A percentile compares a stretch with the other conserved stretches of the same genome.
Conservation (phyloP, 768 basidiomycete species). For the Lactarius psammicola region DNA sequence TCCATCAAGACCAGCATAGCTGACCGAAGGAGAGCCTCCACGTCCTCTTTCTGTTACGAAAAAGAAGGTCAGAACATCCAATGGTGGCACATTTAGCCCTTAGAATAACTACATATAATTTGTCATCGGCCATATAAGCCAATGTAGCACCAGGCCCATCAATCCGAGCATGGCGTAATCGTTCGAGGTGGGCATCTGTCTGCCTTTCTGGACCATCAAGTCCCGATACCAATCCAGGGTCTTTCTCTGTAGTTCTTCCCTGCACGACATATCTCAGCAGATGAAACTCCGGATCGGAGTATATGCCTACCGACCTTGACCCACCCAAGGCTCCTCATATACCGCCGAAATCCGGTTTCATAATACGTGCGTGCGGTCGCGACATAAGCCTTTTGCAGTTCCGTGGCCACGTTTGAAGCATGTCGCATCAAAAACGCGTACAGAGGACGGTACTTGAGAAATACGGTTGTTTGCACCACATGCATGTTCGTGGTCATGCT, state of each 20-base stretch:
- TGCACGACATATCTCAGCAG: slow-evolving; percentile 33
- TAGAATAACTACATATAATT: slow-evolving; percentile 63
- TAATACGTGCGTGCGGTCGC: slow-evolving; percentile 85
- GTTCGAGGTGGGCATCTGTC: slow-evolving; percentile 46
- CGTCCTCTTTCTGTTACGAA: slow-evolving; percentile 62
- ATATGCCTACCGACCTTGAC: slow-evolving; percentile 57
- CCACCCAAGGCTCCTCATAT: slow-evolving; percentile 74
- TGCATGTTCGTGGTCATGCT: slow-evolving; percentile 92
- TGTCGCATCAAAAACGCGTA: slow-evolving; percentile 85
- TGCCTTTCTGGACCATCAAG: slow-evolving; percentile 42
- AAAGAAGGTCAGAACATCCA: neutral
- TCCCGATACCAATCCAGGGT: slow-evolving; percentile 57
- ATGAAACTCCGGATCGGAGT: neutral
- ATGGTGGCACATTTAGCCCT: slow-evolving; percentile 1
- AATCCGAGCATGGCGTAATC: slow-evolving; percentile 66
- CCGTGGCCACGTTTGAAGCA: slow-evolving; percentile 75
- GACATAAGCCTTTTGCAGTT: slow-evolving; percentile 85
- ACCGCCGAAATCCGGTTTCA: slow-evolving; percentile 92
- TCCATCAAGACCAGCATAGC: slow-evolving; percentile 89
- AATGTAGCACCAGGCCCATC: slow-evolving; percentile 80
- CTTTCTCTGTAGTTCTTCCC: slow-evolving; percentile 68
- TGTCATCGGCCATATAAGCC: slow-evolving; percentile 88
- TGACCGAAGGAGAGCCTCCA: slow-evolving; percentile 84
- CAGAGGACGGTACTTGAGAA: slow-evolving; percentile 79
- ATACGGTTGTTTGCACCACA: slow-evolving; percentile 82